Percentiles rank a stretch among this genome's conserved stretches.
These are phyloP conservation scores for Delonix regia DNA, from an alignment of 306 rosid species.

Conservation along the genomic window DNA sequence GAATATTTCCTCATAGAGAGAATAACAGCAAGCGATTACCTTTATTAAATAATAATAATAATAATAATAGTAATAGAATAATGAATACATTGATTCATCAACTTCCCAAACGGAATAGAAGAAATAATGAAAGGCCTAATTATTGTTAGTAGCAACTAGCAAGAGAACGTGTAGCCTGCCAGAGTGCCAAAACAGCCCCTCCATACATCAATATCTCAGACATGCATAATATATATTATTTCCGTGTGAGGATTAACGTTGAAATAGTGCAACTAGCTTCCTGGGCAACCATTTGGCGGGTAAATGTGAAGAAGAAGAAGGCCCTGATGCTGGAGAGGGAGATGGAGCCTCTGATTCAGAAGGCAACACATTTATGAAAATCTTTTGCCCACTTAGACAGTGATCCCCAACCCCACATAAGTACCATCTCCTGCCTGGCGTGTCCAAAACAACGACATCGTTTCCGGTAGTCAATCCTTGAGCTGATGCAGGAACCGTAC, in stretches of 20 bases:
- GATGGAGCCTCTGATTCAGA: conserved; percentile 20
- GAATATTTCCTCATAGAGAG: too few relatives aligned
- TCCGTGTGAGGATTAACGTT: too few relatives aligned
- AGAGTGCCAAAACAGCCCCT: too few relatives aligned
- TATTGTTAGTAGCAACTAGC: not conserved
- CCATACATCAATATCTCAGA: too few relatives aligned
- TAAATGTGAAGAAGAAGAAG: not conserved
- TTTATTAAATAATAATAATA: too few relatives aligned
- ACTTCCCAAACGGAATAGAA: too few relatives aligned
- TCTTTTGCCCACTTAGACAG: conserved; percentile 28
- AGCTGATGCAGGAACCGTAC: not conserved
- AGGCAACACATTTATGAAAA: conserved; percentile 32
- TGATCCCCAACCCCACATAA: conserved; percentile 14
- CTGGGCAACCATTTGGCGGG: not conserved
- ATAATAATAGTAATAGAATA: not conserved
- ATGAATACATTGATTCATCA: too few relatives aligned
- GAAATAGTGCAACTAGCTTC: not conserved
- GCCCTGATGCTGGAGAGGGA: not conserved
- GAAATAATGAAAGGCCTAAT: too few relatives aligned
- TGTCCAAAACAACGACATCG: not conserved
- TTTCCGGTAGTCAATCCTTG: conserved; percentile 2
- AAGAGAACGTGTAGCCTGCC: too few relatives aligned
- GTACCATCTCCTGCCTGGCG: conserved; percentile 34
- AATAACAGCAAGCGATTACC: too few relatives aligned
- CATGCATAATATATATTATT: too few relatives aligned